These are phyloP conservation scores for Simplicillium sp. DNA, from an alignment of 2,329 filamentous ascomycete species.

Conservation along the genomic window DNA sequence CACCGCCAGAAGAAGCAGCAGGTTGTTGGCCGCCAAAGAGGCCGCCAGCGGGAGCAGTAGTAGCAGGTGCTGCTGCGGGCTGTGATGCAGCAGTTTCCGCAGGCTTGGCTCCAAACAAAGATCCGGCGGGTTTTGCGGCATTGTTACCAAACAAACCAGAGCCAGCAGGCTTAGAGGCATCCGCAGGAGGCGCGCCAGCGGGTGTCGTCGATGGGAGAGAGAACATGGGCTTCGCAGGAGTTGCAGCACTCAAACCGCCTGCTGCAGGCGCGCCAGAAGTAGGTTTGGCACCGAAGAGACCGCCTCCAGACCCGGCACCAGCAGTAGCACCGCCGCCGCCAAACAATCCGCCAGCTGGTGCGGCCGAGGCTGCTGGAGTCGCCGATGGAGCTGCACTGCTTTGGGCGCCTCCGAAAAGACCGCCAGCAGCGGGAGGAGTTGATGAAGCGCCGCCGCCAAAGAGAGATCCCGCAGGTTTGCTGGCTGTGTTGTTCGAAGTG, in stretches of 20 bases:
- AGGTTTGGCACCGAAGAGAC: slow-evolving; percentile 15
- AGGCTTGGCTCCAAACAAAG: slow-evolving; percentile 9
- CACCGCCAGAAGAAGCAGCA: slow-evolving; percentile 9
- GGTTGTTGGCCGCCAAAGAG: slow-evolving; percentile 10
- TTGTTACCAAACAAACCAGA: slow-evolving; percentile 20
- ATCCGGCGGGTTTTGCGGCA: slow-evolving; percentile 4
- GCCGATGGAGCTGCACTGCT: slow-evolving; percentile 10
- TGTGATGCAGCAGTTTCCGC: slow-evolving; percentile 8
- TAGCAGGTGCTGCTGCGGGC: slow-evolving; percentile 5
- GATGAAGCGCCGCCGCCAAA: slow-evolving; percentile 10
- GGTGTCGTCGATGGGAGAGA: slow-evolving; percentile 43
- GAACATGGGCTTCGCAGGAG: slow-evolving; percentile 36
- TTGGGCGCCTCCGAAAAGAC: slow-evolving; percentile 11
- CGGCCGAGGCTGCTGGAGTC: slow-evolving; percentile 23
- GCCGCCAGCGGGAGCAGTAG: slow-evolving; percentile 1
- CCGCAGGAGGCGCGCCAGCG: slow-evolving; percentile 41
- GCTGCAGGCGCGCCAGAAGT: slow-evolving; percentile 13
- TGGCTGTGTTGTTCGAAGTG: slow-evolving; percentile 1
- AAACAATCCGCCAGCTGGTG: slow-evolving; percentile 32
- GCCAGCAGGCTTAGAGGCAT: slow-evolving; percentile 17
- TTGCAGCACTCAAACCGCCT: slow-evolving; percentile 19
- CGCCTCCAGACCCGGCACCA: slow-evolving; percentile 16
- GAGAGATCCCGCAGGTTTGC: slow-evolving; percentile 10
- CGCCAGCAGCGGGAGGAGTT: slow-evolving; percentile 1
- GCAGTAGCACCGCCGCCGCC: slow-evolving; percentile 17